These are phyloP conservation scores for Gliomastix tumulicola DNA, from an alignment of 2,329 filamentous ascomycete species.

Conservation along the genomic window DNA sequence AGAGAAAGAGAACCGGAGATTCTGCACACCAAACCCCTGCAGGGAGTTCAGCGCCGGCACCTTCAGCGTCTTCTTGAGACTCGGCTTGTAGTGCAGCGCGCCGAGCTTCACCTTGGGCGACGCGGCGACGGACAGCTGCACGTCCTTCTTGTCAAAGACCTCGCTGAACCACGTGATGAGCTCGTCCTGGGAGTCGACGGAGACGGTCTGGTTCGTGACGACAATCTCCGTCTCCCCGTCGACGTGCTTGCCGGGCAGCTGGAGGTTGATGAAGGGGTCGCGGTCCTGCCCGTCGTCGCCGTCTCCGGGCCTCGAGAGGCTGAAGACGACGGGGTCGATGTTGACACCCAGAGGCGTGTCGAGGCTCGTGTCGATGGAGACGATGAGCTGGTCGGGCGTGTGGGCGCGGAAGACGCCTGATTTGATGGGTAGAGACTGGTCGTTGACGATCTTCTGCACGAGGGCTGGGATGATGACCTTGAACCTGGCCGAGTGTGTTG, in stretches of 20 bases:
- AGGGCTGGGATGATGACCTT: constrained; percentile 37
- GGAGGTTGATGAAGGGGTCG: constrained; percentile 13
- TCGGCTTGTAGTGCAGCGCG: constrained; percentile 24
- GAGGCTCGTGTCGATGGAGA: constrained; percentile 27
- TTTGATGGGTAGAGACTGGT: constrained; percentile 29
- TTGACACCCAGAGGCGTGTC: constrained; percentile 28
- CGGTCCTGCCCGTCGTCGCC: constrained; percentile 21
- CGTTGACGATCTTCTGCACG: constrained; percentile 33
- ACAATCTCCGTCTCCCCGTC: constrained; percentile 26
- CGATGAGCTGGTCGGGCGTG: constrained; percentile 20
- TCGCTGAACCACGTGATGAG: constrained; percentile 28
- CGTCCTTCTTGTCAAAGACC: constrained; percentile 27
- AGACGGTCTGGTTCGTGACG: constrained; percentile 23
- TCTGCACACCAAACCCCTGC: constrained; percentile 26
- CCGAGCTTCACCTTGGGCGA: constrained; percentile 29
- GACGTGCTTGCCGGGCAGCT: constrained; percentile 21
- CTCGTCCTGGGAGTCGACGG: constrained; percentile 28
- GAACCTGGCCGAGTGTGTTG: no score
- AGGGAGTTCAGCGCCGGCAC: constrained; percentile 30
- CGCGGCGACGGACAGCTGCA: constrained; percentile 28
- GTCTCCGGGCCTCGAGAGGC: no score
- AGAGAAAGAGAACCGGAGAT: constrained; percentile 29
- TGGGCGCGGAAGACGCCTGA: constrained; percentile 24
- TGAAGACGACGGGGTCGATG: constrained; percentile 28
- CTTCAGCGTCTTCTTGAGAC: constrained; percentile 32